Evolutionary conservation across 495 filamentous ascomycete genomes (phyloP), one percentile per base, ranked within the genome.

Genomic region (Jackrogersella minutella): DNA sequence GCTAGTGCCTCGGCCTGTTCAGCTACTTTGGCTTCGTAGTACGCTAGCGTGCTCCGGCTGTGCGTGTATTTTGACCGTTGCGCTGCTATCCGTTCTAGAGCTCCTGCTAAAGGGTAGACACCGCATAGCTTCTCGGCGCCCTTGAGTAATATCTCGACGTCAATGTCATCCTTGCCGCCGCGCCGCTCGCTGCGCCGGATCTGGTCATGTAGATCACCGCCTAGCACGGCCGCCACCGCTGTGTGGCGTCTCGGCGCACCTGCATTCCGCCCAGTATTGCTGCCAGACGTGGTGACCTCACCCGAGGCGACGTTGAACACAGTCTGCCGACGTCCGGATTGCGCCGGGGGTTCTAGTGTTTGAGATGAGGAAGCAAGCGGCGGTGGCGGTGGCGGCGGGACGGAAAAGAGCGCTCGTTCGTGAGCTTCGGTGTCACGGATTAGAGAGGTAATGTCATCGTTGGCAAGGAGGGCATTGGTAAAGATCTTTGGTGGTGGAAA

Each of bases 391-490:
- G 91, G 82, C 0, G 91, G 87, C 5, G 93, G 91, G 7, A 96
- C 87, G 33, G 93, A 93, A 80, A 99, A 99, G 3, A 99, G 85
- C 11, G 93, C 96, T 68, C 94, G 90, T 78, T 99, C 95, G 79
- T 99, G 95, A 14, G 88, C 80, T 78, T 99, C 95, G 28, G 94
- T 97, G 76, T 99, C 95, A 57, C 95, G 91, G 68, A 99, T 97
- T 11, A 99, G 76, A 9, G 92, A 85, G 8, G 96, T 97, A 68
- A 99, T 97, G 75, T 99, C 95, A 71, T 91, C 90, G 58, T 86
- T 85, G 57, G 88, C 87, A 49, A 98, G 86, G 39, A 98, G 85
- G 31, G 95, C 92, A 77, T 96, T 97, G 66, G 94, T 96, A 78
- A 98, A 99, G 72, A 94, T 91, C 70, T 92, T 96, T n/a, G 95